Base-by-base conservation (phyloP, 1,284 basidiomycete species). In the Ceratobasidium sp. region DNA sequence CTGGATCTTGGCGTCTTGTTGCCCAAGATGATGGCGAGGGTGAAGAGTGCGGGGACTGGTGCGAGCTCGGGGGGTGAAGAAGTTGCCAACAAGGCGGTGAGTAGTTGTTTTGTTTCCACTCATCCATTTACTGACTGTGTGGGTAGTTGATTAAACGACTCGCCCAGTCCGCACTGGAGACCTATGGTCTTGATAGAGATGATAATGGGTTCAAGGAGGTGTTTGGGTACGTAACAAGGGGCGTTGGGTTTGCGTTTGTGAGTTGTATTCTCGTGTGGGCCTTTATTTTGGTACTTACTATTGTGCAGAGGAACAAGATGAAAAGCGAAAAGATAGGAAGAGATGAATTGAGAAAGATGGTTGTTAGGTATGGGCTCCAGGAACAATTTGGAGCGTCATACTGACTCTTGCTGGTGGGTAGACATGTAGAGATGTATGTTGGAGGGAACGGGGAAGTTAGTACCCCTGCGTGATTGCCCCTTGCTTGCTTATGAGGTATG, bases 121-220 rank as follows among this genome's bases (percentile, higher is more conserved):
- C 82, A 76, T 77, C 48, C 80, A 83, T 75, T 83, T 62, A 29
- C 82, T 82, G 77, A 78, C 49, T 81, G 83, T 75, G 83, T 59
- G 39, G 24, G 9, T 43, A 88, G 87, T 79, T 82, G 27, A 80
- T 88, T 46, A 88, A 88, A 80, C 82, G 82, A 71, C 78, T 81
- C 27, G 80, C 84, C 2, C 82, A 83, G 11, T 80, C 79, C 4
- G 81, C 81, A 59, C 81, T 88, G 0, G 78, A 80, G 1, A 78
- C 79, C 9, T 85, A 79, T 75, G 85, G 85, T 0, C 82, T 91
- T 41, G 79, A 84, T 13, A 90, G 88, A 78, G 81, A 84, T 0
- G 86, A 92, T 77, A 79, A 85, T 0, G 89, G 90, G 54, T 92
- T 89, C 80, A 88, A 87, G 75, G 88, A 89, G 2, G 78, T 88